Evolutionary conservation across 345 rosid genomes (phyloP).

Genomic region (Corchorus capsularis): DNA sequence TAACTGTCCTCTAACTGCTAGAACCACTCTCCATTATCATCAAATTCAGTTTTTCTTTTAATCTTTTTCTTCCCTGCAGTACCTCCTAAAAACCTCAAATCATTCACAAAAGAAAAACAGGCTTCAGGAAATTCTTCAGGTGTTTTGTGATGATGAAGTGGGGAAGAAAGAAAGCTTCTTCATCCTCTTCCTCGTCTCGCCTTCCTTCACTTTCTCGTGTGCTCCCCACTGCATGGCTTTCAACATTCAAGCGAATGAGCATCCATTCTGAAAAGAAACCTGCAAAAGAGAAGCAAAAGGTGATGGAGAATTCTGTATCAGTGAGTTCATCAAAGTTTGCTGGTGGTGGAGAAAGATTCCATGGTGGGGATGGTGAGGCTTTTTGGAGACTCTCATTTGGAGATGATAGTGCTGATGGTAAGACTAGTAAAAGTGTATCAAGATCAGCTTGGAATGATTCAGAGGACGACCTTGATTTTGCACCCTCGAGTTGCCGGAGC

Average conservation of each 20-base stretch:
- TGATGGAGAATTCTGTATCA: conserved; percentile 34
- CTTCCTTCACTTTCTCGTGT: conserved; percentile 53
- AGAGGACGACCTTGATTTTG: conserved; percentile 30
- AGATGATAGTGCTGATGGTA: conserved; percentile 36
- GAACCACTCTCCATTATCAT: conserved; percentile 33
- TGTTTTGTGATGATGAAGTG: conserved; percentile 53
- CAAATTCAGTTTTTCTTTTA: conserved; percentile 26
- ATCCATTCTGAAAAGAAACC: conserved; percentile 37
- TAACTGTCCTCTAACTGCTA: conserved; percentile 51
- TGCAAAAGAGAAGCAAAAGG: conserved; percentile 35
- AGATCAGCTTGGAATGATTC: conserved; percentile 35
- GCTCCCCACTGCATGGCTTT: conserved; percentile 57
- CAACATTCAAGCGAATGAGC: conserved; percentile 61
- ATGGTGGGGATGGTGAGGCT: conserved; percentile 50
- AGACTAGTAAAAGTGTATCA: conserved; percentile 20
- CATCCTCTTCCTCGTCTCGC: conserved; percentile 33
- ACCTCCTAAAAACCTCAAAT: conserved; percentile 14
- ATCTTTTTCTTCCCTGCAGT: conserved; percentile 12
- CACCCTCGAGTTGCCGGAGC: conserved; percentile 30
- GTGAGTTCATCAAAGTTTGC: conserved; percentile 29
- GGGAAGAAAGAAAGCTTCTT: conserved; percentile 54
- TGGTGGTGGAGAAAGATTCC: conserved; percentile 36
- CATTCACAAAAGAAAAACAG: background rate
- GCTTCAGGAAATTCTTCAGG: conserved; percentile 5
- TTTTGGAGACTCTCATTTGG: conserved; percentile 61